phyloP scores from a whole-genome alignment of 164 flowering plant species.

The Cinnamomum micranthum region DNA sequence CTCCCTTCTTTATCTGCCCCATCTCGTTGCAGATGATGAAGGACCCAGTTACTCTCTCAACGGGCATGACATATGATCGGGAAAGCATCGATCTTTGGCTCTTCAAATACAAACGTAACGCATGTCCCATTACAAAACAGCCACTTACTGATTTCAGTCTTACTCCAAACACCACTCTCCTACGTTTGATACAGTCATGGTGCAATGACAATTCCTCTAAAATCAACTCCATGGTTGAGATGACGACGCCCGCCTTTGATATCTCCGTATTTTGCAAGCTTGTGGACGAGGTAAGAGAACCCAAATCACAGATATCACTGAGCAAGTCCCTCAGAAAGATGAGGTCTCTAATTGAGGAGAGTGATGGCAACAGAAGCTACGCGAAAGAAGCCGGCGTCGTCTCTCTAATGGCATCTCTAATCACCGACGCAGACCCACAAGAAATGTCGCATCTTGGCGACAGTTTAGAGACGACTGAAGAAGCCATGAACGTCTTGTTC shows the following conservation, averaged over 20 bases:
- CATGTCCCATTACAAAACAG: constrained; percentile 58
- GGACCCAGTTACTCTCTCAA: constrained; percentile 61
- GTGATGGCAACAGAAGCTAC: constrained; percentile 31
- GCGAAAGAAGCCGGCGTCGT: constrained; percentile 44
- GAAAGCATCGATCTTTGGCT: constrained; percentile 69
- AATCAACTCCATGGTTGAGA: constrained; percentile 1
- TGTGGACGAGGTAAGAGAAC: constrained; percentile 29
- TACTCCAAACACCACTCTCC: constrained; percentile 72
- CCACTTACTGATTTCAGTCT: constrained; percentile 25
- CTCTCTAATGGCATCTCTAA: constrained; percentile 40
- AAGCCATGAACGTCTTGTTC: constrained; percentile 14
- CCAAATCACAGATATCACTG: constrained; percentile 20
- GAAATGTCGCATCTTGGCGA: background rate
- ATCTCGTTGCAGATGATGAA: constrained; percentile 68
- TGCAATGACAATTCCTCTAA: constrained; percentile 26
- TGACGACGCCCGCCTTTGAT: constrained; percentile 36
- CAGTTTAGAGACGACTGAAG: constrained; percentile 5
- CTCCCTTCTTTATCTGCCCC: constrained; percentile 62
- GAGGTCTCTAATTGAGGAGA: constrained; percentile 40
- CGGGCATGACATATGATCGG: constrained; percentile 72
- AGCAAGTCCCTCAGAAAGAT: constrained; percentile 35
- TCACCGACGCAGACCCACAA: constrained; percentile 14
- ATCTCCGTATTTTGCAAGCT: constrained; percentile 23
- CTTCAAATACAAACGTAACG: constrained; percentile 34
- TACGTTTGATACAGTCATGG: constrained; percentile 68